Conservation (phyloP, 2,329 filamentous ascomycete species). For the Botrytis byssoidea region DNA sequence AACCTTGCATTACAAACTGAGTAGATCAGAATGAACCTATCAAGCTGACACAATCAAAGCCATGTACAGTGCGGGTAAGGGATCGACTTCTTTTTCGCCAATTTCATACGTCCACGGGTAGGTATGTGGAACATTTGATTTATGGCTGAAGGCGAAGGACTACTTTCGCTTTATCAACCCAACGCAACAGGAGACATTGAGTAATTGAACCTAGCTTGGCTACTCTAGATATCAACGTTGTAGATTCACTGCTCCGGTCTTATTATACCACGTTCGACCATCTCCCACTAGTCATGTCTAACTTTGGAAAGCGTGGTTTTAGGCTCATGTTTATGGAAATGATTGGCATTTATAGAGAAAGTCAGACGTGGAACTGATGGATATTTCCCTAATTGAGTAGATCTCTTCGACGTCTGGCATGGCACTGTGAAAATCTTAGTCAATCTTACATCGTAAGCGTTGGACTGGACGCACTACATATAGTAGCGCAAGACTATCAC, state of each 20-base stretch:
- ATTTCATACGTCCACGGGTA: too few species aligned
- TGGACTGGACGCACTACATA: neutral
- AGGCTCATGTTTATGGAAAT: neutral
- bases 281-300: neutral
- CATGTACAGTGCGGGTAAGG: neutral
- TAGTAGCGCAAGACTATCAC: neutral
- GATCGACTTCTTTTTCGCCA: neutral
- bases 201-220: neutral
- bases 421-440: neutral
- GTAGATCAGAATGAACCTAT: neutral
- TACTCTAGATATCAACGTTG: neutral
- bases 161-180: neutral
- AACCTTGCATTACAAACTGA: neutral
- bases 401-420: neutral
- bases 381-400: neutral
- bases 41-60: neutral
- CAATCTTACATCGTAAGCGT: neutral
- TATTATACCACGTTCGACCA: neutral
- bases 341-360: neutral
- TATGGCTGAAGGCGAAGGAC: neutral
- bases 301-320: neutral
- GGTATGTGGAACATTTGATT: neutral
- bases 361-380: too few species aligned
- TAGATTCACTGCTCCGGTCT: neutral
- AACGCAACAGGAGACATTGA: neutral